Percentiles rank a stretch among this genome's conserved stretches.
These are phyloP conservation scores for Beauveria pseudobassiana DNA, from an alignment of 2,329 filamentous ascomycete genomes.

Conservation along the genomic window DNA sequence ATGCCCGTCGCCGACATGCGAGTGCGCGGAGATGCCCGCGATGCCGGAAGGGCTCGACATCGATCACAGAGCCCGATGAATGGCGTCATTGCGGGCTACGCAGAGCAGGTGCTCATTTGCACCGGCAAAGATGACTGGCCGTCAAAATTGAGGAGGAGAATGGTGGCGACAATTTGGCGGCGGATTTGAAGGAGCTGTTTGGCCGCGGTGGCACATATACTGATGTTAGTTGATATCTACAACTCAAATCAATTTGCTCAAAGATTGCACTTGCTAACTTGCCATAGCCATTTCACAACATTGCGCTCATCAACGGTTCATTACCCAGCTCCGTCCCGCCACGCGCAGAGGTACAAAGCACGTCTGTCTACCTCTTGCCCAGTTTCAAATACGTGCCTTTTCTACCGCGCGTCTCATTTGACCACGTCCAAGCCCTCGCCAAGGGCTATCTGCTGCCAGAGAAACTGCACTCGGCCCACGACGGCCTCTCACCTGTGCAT, in stretches of 20 bases:
- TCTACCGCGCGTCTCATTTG: conserved; percentile 55
- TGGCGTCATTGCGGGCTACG: conserved; percentile 70
- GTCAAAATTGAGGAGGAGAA: conserved; percentile 77
- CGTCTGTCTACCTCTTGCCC: conserved; percentile 71
- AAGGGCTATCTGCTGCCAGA: conserved; percentile 60
- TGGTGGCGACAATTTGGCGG: conserved; percentile 56
- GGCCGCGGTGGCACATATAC: conserved; percentile 58
- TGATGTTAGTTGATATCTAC: conserved; percentile 45
- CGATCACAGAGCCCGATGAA: conserved; percentile 62
- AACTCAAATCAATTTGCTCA: fast-evolving
- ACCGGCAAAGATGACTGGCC: conserved; percentile 76
- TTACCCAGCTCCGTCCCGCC: conserved; percentile 52
- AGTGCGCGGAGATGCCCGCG: conserved; percentile 58
- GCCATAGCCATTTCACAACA: conserved; percentile 70
- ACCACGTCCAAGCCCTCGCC: conserved; percentile 49
- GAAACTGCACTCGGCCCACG: conserved; percentile 54
- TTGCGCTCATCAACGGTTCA: conserved; percentile 70
- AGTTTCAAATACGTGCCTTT: conserved; percentile 73
- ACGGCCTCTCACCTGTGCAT: conserved; percentile 50
- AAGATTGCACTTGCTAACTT: not conserved
- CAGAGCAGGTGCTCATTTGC: conserved; percentile 76
- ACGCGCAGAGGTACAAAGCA: conserved; percentile 38
- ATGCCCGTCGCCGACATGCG: conserved; percentile 72
- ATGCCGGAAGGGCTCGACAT: conserved; percentile 65
- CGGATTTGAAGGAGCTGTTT: conserved; percentile 63